These are phyloP conservation scores for Whalleya microplaca DNA, from an alignment of 2,329 filamentous ascomycete species.

Conservation along the genomic window DNA sequence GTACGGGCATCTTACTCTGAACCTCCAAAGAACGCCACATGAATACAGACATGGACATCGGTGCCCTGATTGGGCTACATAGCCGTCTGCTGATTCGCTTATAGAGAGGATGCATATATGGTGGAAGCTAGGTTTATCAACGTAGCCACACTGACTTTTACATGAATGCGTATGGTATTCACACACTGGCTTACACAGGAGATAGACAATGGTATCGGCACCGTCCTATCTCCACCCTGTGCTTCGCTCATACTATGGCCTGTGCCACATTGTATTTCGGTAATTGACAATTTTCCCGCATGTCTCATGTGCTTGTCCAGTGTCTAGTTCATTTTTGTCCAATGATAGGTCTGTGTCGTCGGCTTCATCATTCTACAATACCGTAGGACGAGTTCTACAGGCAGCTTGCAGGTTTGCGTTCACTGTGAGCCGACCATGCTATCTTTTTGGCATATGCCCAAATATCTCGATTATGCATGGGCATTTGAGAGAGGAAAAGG, in stretches of 20 bases:
- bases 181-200: constrained; percentile 27
- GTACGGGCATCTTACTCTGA: background rate
- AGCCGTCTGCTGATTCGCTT: background rate
- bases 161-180: constrained; percentile 22
- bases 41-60: background rate
- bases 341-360: constrained; percentile 12
- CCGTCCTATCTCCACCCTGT: constrained; percentile 27
- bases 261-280: constrained; percentile 32
- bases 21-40: background rate
- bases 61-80: background rate
- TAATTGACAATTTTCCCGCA: constrained; percentile 37
- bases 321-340: constrained; percentile 21
- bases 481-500: constrained; percentile 1
- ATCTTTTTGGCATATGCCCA: constrained; percentile 1
- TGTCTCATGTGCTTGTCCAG: constrained; percentile 33
- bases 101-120: background rate
- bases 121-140: background rate
- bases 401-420: constrained; percentile 29
- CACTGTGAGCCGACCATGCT: constrained; percentile 16
- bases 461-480: background rate
- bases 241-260: constrained; percentile 21
- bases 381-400: constrained; percentile 26
- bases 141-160: constrained; percentile 6
- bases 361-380: constrained; percentile 18
- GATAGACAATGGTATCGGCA: constrained; percentile 30